Percentiles rank a stretch among this genome's conserved stretches.
Conservation (phyloP, 2,329 filamentous ascomycete species). For the Gliomastix tumulicola region DNA sequence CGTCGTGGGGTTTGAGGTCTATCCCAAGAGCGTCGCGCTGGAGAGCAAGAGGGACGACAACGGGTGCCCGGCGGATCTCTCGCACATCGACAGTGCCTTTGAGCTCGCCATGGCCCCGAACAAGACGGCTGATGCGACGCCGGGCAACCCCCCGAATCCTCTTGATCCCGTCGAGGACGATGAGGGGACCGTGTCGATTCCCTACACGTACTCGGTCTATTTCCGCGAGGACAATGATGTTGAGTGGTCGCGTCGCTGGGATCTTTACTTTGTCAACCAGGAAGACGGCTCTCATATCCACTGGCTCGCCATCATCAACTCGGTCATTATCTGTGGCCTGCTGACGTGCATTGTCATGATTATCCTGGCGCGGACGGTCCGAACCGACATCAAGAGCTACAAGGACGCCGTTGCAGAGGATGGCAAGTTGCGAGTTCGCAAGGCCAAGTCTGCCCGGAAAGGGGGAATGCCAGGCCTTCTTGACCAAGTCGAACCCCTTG, state of each 20-base stretch:
- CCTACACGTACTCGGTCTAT: constrained; percentile 86
- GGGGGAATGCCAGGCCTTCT: constrained; percentile 34
- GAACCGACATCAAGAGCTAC: constrained; percentile 70
- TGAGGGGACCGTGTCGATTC: constrained; percentile 61
- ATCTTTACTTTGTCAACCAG: constrained; percentile 84
- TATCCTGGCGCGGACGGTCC: constrained; percentile 72
- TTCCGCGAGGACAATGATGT: constrained; percentile 76
- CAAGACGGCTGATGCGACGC: constrained; percentile 30
- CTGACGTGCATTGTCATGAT: constrained; percentile 74
- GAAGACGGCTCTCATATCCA: constrained; percentile 76
- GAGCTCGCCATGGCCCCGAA: constrained; percentile 64
- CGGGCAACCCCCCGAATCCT: too few relatives aligned
- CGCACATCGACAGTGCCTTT: constrained; percentile 55
- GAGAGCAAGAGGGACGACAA: constrained; percentile 49
- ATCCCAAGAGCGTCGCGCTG: constrained; percentile 72
- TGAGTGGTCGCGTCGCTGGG: constrained; percentile 82
- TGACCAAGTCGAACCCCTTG: constrained; percentile 40
- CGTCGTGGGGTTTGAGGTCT: constrained; percentile 84
- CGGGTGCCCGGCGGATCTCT: constrained; percentile 63
- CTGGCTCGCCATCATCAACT: constrained; percentile 85
- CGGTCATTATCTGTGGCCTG: constrained; percentile 72
- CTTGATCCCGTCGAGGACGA: constrained; percentile 60
- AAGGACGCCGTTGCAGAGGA: constrained; percentile 61
- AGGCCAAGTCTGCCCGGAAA: constrained; percentile 38
- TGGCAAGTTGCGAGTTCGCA: constrained; percentile 48